phyloP scores from a whole-genome alignment of 768 basidiomycete species.

The Filobasidium wieringae region DNA sequence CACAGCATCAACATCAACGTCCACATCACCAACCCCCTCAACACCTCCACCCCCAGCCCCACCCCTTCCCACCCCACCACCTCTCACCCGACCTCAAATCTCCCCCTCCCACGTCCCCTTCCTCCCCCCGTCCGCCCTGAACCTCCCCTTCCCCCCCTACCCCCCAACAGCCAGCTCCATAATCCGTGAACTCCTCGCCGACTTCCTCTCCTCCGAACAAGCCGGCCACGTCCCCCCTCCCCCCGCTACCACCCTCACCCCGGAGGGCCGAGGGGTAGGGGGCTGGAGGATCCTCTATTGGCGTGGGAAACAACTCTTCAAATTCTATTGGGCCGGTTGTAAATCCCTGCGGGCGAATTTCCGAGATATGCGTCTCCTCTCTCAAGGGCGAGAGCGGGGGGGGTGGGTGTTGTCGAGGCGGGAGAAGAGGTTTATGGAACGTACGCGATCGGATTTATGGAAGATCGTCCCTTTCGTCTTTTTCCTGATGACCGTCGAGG shows the following conservation, averaged over 20 bases:
- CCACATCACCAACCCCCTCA: no score
- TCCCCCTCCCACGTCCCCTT: constrained; percentile 7
- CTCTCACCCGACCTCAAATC: constrained; percentile 2
- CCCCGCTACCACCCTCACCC: not conserved
- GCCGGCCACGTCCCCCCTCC: constrained; percentile 3
- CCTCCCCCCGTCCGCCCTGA: constrained; percentile 12
- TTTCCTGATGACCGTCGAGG: constrained; percentile 63
- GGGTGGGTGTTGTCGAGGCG: constrained; percentile 55
- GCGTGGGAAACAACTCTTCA: constrained; percentile 48
- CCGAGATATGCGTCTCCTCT: constrained; percentile 48
- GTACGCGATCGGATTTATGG: constrained; percentile 52
- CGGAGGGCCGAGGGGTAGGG: not conserved
- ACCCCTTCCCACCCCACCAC: not conserved
- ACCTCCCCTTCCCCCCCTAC: constrained; percentile 4
- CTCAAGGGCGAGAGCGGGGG: constrained; percentile 49
- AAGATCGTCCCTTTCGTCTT: constrained; percentile 70
- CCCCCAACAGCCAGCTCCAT: constrained; percentile 1
- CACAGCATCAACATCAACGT: no score
- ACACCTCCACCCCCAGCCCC: no score
- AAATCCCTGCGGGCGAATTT: constrained; percentile 53
- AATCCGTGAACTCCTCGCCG: constrained; percentile 14
- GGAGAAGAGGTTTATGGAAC: constrained; percentile 58
- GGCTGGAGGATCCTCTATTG: constrained; percentile 9
- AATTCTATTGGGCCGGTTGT: constrained; percentile 72
- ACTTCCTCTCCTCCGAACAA: constrained; percentile 13